Percentiles rank a stretch among this genome's conserved stretches.
Conservation (phyloP, 768 basidiomycete species). For the Lentinula sp. region DNA sequence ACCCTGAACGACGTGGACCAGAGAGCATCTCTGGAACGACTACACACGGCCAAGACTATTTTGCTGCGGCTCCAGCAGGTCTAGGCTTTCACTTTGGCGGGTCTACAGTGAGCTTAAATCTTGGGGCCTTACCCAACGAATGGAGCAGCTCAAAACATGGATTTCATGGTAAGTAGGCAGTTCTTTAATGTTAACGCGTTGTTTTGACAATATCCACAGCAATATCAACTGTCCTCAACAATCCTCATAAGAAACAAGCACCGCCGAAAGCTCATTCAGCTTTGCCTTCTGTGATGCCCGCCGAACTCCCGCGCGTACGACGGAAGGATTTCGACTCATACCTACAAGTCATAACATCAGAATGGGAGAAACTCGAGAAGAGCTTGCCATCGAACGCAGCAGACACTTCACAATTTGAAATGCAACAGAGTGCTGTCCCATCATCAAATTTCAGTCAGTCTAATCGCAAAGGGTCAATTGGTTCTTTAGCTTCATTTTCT, state of each 20-base stretch:
- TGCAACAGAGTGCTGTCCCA: conserved; percentile 29
- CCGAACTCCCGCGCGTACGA: conserved; percentile 74
- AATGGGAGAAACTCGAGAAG: conserved; percentile 70
- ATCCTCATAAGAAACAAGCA: conserved; percentile 76
- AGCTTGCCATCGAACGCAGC: conserved; percentile 12
- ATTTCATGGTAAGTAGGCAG: conserved; percentile 67
- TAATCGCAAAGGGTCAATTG: conserved; percentile 14
- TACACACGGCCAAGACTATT: conserved; percentile 61
- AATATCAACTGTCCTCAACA: conserved; percentile 90
- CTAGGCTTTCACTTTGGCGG: conserved; percentile 45
- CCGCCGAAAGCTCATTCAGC: conserved; percentile 86
- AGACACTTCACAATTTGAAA: conserved; percentile 22
- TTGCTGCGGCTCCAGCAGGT: conserved; percentile 37
- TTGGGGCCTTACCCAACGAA: conserved; percentile 47
- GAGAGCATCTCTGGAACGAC: conserved; percentile 71
- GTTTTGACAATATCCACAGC: conserved; percentile 38
- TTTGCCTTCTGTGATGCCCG: conserved; percentile 64
- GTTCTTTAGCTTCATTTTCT: conserved; percentile 5
- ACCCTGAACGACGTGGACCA: conserved; percentile 55
- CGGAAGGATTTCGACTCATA: conserved; percentile 84
- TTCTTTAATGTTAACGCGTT: background rate
- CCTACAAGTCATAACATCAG: conserved; percentile 60
- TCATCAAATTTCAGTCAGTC: conserved; percentile 25
- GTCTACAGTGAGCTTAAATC: conserved; percentile 41
- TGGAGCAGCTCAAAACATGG: conserved; percentile 84